Percentiles rank a stretch among this genome's conserved stretches.
These are phyloP conservation scores for Macrocybe gigantea DNA, from an alignment of 768 basidiomycete species.

Conservation along the genomic window DNA sequence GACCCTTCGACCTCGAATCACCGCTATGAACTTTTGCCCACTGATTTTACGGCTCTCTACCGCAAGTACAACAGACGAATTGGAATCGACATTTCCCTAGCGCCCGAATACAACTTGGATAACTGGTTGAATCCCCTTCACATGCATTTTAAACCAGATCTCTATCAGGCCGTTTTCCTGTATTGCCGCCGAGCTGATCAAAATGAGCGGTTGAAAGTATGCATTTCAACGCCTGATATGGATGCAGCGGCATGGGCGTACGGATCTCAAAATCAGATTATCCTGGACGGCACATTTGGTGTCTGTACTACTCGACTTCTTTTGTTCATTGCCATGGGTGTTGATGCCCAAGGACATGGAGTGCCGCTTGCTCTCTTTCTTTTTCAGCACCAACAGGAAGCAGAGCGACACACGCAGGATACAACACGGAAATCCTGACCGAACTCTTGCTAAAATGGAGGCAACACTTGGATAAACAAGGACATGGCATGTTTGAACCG, in stretches of 20 bases:
- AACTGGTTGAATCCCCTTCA: conserved; percentile 10
- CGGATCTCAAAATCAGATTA: conserved; percentile 11
- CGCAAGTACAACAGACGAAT: too few species aligned
- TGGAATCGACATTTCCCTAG: too few species aligned
- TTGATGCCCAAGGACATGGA: conserved; percentile 19
- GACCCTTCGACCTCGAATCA: too few species aligned
- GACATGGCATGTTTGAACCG: conserved; percentile 14
- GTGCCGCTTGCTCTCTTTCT: conserved; percentile 26
- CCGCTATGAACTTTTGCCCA: too few species aligned
- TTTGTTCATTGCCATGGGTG: conserved; percentile 24
- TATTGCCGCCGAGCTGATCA: too few species aligned
- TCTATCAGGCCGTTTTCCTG: conserved; percentile 16
- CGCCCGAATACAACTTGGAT: neutral
- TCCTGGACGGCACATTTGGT: conserved; percentile 19
- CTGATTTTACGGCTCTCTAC: too few species aligned
- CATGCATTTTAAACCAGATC: neutral
- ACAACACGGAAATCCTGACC: conserved; percentile 9
- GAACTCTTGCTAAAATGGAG: conserved; percentile 7
- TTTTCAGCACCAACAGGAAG: neutral
- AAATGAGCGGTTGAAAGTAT: too few species aligned
- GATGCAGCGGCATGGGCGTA: conserved; percentile 15
- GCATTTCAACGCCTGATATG: conserved; percentile 23
- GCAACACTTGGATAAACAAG: conserved; percentile 1
- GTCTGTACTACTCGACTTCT: conserved; percentile 15
- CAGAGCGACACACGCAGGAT: conserved; percentile 10